Evolutionary conservation across 495 filamentous ascomycete genomes (phyloP).

Genomic region (Lophiotrema nucula): DNA sequence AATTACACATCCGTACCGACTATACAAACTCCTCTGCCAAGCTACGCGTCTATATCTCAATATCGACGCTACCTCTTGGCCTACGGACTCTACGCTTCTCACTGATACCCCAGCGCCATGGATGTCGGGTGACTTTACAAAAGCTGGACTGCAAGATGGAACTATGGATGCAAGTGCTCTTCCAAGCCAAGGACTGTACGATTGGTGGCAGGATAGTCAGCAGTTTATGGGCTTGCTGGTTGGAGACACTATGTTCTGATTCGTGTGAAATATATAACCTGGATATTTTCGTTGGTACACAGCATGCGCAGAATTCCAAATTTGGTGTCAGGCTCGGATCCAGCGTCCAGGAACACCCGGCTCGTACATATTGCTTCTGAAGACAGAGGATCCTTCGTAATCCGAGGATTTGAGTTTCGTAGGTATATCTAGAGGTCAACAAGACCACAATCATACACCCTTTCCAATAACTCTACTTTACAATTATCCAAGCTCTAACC

Average conservation of each 20-base stretch:
- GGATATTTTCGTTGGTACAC: no score
- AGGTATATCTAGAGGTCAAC: no score
- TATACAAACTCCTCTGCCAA: conserved; percentile 35
- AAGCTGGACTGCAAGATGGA: background rate
- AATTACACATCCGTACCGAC: conserved; percentile 32
- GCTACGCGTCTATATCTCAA: conserved; percentile 34
- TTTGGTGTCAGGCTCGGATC: no score
- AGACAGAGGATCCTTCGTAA: no score
- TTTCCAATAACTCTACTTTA: no score
- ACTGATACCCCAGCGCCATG: background rate
- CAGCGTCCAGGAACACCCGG: no score
- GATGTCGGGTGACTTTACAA: background rate
- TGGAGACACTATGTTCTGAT: conserved; percentile 25
- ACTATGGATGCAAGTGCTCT: conserved; percentile 1
- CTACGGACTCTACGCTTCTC: background rate
- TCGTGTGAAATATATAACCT: no score
- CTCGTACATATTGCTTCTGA: no score
- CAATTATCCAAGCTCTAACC: no score
- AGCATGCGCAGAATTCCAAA: no score
- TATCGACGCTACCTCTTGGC: background rate
- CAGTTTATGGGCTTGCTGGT: conserved; percentile 36
- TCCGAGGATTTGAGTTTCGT: no score
- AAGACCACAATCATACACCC: no score
- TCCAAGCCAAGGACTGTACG: conserved; percentile 21
- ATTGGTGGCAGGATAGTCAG: conserved; percentile 37